A percentile compares a stretch with the other conserved stretches of the same genome.
Evolutionary conservation across 148 eudicot species (phyloP).

Genomic region (Chenopodium album): DNA sequence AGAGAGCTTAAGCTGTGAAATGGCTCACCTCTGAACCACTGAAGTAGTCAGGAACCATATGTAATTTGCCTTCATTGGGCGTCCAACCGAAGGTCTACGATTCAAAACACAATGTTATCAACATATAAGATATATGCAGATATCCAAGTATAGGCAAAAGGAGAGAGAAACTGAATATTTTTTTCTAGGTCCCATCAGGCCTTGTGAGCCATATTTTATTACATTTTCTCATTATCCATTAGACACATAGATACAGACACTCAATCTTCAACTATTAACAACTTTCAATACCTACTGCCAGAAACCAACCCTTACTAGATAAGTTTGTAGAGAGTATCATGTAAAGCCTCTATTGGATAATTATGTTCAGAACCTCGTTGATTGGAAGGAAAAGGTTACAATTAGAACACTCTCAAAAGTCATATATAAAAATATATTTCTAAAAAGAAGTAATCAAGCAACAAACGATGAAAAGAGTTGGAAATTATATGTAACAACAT

Average conservation of each 20-base stretch:
- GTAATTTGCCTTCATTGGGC: slow-evolving; percentile 79
- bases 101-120: slow-evolving; percentile 9
- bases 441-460: neutral
- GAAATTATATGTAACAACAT: neutral
- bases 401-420: neutral
- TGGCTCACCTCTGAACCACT: slow-evolving; percentile 74
- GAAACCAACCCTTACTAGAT: neutral
- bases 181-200: neutral
- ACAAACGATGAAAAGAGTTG: neutral
- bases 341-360: neutral
- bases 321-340: too few relatives aligned
- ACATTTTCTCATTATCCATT: neutral
- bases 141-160: neutral
- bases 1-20: slow-evolving; percentile 8
- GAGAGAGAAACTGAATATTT: neutral
- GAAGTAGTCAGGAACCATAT: slow-evolving; percentile 83
- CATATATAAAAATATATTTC: neutral
- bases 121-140: neutral
- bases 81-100: slow-evolving; percentile 86
- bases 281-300: neutral
- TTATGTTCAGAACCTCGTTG: neutral
- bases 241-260: neutral
- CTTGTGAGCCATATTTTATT: neutral
- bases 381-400: neutral
- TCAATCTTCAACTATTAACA: neutral